These are phyloP conservation scores for Jamesozyma gamospora DNA, from an alignment of 805 yeast species.

Conservation along the genomic window DNA sequence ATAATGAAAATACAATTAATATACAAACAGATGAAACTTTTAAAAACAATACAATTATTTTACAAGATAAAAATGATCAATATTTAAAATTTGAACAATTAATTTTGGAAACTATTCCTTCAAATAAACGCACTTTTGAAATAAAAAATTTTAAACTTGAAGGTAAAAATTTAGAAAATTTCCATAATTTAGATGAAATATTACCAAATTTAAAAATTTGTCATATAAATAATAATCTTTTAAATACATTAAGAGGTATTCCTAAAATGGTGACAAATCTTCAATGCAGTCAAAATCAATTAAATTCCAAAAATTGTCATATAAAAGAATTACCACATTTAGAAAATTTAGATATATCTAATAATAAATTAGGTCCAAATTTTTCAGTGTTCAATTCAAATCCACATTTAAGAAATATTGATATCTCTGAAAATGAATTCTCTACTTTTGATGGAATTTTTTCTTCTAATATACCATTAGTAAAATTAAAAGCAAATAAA, in stretches of 20 bases:
- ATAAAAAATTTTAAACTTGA: too few species aligned
- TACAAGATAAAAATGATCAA: too few species aligned
- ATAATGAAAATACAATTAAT: too few species aligned
- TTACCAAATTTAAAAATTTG: slow-evolving; percentile 14
- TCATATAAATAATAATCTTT: slow-evolving; percentile 14
- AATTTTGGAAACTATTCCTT: neutral
- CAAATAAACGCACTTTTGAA: neutral
- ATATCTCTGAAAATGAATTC: slow-evolving; percentile 18
- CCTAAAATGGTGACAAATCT: slow-evolving; percentile 11
- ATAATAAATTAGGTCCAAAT: slow-evolving; percentile 12
- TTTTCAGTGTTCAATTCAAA: slow-evolving; percentile 10
- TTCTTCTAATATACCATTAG: slow-evolving; percentile 2
- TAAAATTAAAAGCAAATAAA: slow-evolving; percentile 12
- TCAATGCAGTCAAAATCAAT: slow-evolving; percentile 2
- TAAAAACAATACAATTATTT: too few species aligned
- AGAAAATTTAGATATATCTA: slow-evolving; percentile 8
- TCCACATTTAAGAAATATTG: slow-evolving; percentile 12
- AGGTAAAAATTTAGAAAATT: slow-evolving; percentile 7
- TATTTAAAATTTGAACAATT: too few species aligned
- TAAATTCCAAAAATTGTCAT: slow-evolving; percentile 2
- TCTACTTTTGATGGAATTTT: slow-evolving; percentile 11
- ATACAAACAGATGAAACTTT: too few species aligned
- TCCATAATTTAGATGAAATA: slow-evolving; percentile 15
- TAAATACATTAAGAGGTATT: slow-evolving; percentile 18
- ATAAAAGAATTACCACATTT: slow-evolving; percentile 3